phyloP scores from a whole-genome alignment of 352 stramenopile genomes.

The Phytophthora pisi region DNA sequence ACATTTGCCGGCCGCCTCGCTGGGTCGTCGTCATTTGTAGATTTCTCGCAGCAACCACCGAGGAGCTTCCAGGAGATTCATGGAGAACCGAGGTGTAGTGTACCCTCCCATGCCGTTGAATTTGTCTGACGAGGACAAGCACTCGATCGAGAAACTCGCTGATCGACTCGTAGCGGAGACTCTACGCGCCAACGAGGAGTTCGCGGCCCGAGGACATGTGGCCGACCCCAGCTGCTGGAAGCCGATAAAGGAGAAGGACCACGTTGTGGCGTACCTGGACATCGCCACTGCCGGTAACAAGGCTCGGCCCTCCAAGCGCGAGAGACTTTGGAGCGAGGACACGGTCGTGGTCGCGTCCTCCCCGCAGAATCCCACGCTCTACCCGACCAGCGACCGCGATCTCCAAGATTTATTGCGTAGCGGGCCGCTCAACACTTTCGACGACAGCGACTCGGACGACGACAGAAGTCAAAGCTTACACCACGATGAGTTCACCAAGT shows the following conservation, averaged over 20 bases:
- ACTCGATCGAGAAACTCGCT: constrained; percentile 44
- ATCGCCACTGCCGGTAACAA: constrained; percentile 13
- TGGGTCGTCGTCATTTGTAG: constrained; percentile 20
- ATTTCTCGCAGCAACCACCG: neutral
- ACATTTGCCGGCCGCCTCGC: constrained; percentile 10
- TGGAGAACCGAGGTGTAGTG: constrained; percentile 14
- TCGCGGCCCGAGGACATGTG: constrained; percentile 39
- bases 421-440: constrained; percentile 17
- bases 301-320: constrained; percentile 16
- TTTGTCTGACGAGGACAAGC: constrained; percentile 51
- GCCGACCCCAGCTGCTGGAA: constrained; percentile 52
- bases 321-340: constrained; percentile 43
- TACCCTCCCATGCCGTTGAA: constrained; percentile 27
- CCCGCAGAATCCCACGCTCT: constrained; percentile 31
- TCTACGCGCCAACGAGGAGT: constrained; percentile 54
- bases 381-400: constrained; percentile 26
- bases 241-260: constrained; percentile 50
- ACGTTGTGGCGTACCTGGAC: constrained; percentile 55
- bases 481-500: constrained; percentile 35
- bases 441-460: constrained; percentile 29
- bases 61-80: neutral
- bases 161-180: constrained; percentile 62
- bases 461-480: constrained; percentile 21
- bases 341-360: constrained; percentile 35
- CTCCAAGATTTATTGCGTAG: constrained; percentile 12